Evolutionary conservation across 495 filamentous ascomycete species (phyloP), one percentile per base, ranked within the genome.

Genomic region (Aspergillus biplanus): DNA sequence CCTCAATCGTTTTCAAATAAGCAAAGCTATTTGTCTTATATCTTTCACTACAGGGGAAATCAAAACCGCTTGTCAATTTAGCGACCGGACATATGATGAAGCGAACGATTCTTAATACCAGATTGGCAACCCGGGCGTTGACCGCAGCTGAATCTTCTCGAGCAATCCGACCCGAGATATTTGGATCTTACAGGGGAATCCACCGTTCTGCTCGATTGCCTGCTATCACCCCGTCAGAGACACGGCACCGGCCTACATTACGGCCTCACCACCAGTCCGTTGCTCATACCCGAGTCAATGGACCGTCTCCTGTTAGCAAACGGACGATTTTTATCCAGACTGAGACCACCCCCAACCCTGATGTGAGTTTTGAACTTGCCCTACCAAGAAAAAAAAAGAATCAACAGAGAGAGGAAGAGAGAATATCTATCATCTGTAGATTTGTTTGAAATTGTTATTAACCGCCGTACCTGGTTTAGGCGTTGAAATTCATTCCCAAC

Each of bases 291-390:
- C 67, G 71, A 8, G 73, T 78, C 33, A 78, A 72, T 56, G 77
- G 73, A 9, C 62, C 69, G 15, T 77, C 71, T 12, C 72, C 75
- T 9, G 70, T 66, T 6, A 75, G 82, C 59, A 82, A 79, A 62
- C 90, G 95, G 39, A 92, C 88, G 12, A 94, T 98, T 72, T 99
- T 97, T 81, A 99, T 99, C 66, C 95, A 97, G 79, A 99, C 95
- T 1, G 95, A 97, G 61, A 84, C 81, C 52, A 99, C 96, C 8
- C 96, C 95, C 13, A 98, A 98, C 75, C 80, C 86, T 2, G 91
- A 97, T 81, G 94, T 88, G 75, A 72, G 83, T 75, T 33, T 13
- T 27, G 21, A 27, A 27, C 21, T 27, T 27, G 21, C 21, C 21
- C 21, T 27, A 1, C 21, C 21, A 27, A 27, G 21, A 27, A 27